Evolutionary conservation across 2,329 filamentous ascomycete species (phyloP), one percentile per base, ranked within the genome.

Genomic region (Fusarium subtropicale): DNA sequence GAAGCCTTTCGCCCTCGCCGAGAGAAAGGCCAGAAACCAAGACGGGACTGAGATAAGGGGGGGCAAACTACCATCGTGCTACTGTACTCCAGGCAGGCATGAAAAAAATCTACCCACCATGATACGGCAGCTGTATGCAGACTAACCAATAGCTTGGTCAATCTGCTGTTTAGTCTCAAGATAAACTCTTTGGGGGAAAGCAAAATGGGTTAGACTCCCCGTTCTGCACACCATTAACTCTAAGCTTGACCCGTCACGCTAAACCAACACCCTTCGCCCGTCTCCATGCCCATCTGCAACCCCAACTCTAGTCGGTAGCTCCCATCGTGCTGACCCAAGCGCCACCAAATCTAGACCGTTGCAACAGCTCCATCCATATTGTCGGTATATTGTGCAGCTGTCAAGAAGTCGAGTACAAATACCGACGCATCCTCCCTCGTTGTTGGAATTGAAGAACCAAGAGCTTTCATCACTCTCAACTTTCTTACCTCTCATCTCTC

Each of bases 311-410:
- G 44, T 28, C 34, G 7, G 24, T 38, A 51, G 22, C 28, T 31
- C 22, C 13, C 57, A 55, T 47, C 46, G 58, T 22, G 26, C 38
- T 51, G 52, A 46, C 50, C 56, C 45, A 45, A 56, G 62, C 45
- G 57, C 66, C 57, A 70, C 56, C 59, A 64, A 59, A 68, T 69
- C 66, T 69, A 64, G 67, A 69, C 60, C 67, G n/a, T 42, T 50
- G 42, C 44, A 60, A 33, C 28, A 48, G 34, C 51, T 38, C 41
- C 42, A 56, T 69, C 41, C 42, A 51, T 66, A 41, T 44, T 46
- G 36, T 61, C 55, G 54, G 38, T 52, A 54, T 44, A 53, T 47
- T 44, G 30, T 60, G 39, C 42, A 50, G 51, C 42, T 34, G 55
- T 54, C 38, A 20, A 50, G 39, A 45, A 59, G 47, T 65, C 45